Percentiles rank a stretch among this genome's conserved stretches.
These are phyloP conservation scores for Corchorus olitorius DNA, from an alignment of 345 rosid genomes.

Conservation along the genomic window DNA sequence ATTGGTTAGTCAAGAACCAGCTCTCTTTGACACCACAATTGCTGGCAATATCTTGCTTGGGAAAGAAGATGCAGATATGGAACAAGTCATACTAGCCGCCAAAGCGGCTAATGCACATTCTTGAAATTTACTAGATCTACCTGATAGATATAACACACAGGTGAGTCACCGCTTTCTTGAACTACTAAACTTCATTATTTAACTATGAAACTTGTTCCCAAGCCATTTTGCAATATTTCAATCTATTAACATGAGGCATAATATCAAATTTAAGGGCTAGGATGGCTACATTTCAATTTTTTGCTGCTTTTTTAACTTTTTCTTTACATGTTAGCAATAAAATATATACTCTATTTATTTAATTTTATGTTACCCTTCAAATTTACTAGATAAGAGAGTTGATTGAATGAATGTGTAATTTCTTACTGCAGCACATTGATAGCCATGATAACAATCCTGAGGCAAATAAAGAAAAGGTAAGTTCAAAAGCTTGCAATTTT, in stretches of 20 bases:
- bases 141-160: slow-evolving; percentile 74
- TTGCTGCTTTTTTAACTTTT: too few species aligned
- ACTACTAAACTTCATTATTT: too few species aligned
- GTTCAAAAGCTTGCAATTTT: too few species aligned
- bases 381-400: too few species aligned
- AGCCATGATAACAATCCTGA: too few species aligned
- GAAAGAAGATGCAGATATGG: slow-evolving; percentile 55
- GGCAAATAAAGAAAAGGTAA: too few species aligned
- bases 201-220: neutral
- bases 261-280: neutral
- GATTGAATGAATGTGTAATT: too few species aligned
- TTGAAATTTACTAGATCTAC: slow-evolving; percentile 40
- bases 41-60: slow-evolving; percentile 69
- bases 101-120: slow-evolving; percentile 84
- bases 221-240: neutral
- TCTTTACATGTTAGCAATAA: too few species aligned
- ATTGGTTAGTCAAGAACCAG: slow-evolving; percentile 90
- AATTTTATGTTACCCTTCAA: too few species aligned
- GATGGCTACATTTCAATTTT: neutral
- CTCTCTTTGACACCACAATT: slow-evolving; percentile 75
- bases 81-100: slow-evolving; percentile 62
- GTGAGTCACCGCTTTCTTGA: too few species aligned
- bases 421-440: too few species aligned
- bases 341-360: too few species aligned
- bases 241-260: neutral